Conservation (phyloP, 2,329 filamentous ascomycete genomes). For the Cercospora berteroae region DNA sequence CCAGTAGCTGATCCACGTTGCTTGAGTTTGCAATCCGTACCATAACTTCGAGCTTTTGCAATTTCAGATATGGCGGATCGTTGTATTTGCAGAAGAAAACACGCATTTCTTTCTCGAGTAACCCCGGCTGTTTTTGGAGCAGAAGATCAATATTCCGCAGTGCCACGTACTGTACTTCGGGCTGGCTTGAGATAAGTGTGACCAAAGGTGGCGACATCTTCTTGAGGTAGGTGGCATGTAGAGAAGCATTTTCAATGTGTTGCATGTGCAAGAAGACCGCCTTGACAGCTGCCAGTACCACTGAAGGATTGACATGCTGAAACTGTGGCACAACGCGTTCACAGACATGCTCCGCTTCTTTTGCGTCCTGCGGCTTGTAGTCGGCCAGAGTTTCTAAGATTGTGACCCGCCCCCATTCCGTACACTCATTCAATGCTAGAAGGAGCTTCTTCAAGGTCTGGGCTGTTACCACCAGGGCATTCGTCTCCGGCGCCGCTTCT, state of each 20-base stretch:
- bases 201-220: constrained; percentile 98
- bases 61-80: constrained; percentile 94
- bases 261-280: constrained; percentile 97
- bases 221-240: constrained; percentile 83
- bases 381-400: constrained; percentile 87
- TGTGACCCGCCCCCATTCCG: constrained; percentile 95
- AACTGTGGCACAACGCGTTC: constrained; percentile 95
- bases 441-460: constrained; percentile 89
- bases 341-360: constrained; percentile 97
- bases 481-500: constrained; percentile 86
- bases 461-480: constrained; percentile 77
- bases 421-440: constrained; percentile 95
- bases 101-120: constrained; percentile 92
- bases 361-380: constrained; percentile 81
- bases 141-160: constrained; percentile 93
- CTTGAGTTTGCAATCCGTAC: constrained; percentile 96
- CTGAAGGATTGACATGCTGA: constrained; percentile 96
- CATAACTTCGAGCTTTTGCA: constrained; percentile 98
- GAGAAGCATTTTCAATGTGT: constrained; percentile 67
- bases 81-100: constrained; percentile 99
- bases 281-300: constrained; percentile 96
- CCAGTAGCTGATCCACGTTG: constrained; percentile 91
- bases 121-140: constrained; percentile 92
- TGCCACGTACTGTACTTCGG: constrained; percentile 97
- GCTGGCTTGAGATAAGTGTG: constrained; percentile 89